These are phyloP conservation scores for Penicillium soppii DNA, from an alignment of 495 filamentous ascomycete genomes.

Conservation along the genomic window DNA sequence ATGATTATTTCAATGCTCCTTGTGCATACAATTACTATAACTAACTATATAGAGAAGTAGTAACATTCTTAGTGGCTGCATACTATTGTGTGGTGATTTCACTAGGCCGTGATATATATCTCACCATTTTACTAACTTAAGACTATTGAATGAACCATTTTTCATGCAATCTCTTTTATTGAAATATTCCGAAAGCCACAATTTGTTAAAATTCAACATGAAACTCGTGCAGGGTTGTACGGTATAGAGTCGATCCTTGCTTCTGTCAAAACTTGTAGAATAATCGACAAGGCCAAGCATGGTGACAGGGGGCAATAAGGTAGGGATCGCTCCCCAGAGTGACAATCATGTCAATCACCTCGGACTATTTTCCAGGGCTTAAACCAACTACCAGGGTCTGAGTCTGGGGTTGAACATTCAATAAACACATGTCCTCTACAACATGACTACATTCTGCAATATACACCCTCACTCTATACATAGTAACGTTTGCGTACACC, in stretches of 20 bases:
- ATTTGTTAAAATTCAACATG: too few relatives aligned
- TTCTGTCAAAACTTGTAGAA: conserved; percentile 7
- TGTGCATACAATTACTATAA: too few relatives aligned
- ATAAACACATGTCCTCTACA: neutral
- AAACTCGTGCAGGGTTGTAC: too few relatives aligned
- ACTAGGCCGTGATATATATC: neutral
- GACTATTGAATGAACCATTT: neutral
- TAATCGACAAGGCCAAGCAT: conserved; percentile 22
- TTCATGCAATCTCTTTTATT: neutral
- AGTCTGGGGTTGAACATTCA: conserved; percentile 16
- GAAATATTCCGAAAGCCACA: neutral
- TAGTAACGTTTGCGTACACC: neutral
- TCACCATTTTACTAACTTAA: neutral
- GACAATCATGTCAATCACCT: conserved; percentile 28
- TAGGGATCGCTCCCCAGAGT: conserved; percentile 24
- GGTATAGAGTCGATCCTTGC: conserved; percentile 9
- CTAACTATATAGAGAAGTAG: too few relatives aligned
- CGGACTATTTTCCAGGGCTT: conserved; percentile 22
- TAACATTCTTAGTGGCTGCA: neutral
- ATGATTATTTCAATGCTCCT: neutral
- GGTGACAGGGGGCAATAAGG: conserved; percentile 24
- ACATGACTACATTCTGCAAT: neutral
- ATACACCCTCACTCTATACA: neutral
- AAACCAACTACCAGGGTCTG: conserved; percentile 5
- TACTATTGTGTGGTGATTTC: neutral